Evolutionary conservation across 768 basidiomycete species (phyloP).

Genomic region (Boletus subparvulus): DNA sequence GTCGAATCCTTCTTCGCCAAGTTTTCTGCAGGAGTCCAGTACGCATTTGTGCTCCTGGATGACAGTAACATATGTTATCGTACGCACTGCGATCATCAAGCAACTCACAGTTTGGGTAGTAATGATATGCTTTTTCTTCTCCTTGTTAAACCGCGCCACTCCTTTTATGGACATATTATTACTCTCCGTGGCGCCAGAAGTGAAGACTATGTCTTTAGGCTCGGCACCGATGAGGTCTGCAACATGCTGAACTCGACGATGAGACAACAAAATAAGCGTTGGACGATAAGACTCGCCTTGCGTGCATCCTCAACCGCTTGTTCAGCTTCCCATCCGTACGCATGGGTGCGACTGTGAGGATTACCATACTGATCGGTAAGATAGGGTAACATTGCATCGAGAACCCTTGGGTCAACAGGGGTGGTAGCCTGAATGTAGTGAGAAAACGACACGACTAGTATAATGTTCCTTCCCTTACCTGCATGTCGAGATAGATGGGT

Average conservation of each 20-base stretch:
- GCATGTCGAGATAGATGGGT: constrained; percentile 98
- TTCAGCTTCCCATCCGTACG: constrained; percentile 99
- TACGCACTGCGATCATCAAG: background rate
- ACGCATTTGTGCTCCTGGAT: constrained; percentile 97
- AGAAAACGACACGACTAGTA: background rate
- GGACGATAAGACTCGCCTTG: constrained; percentile 48
- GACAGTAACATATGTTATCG: constrained; percentile 4
- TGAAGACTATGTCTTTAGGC: constrained; percentile 94
- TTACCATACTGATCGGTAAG: constrained; percentile 96
- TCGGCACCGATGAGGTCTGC: constrained; percentile 94
- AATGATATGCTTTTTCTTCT: constrained; percentile 90
- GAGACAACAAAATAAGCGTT: background rate
- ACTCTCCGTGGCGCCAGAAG: constrained; percentile 95
- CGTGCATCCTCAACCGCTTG: constrained; percentile 90
- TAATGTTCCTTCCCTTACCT: constrained; percentile 49
- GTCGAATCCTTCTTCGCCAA: constrained; percentile 96
- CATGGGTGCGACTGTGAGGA: constrained; percentile 96
- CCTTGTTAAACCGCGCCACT: constrained; percentile 91
- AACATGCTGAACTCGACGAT: constrained; percentile 56
- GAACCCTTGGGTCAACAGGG: constrained; percentile 93
- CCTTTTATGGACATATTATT: constrained; percentile 99
- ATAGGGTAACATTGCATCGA: constrained; percentile 96
- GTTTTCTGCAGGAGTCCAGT: constrained; percentile 92
- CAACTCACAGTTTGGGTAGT: constrained; percentile 85
- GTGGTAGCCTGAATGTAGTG: constrained; percentile 76